phyloP scores from a whole-genome alignment of 1,284 basidiomycete species.

The Cystobasidium sp. region DNA sequence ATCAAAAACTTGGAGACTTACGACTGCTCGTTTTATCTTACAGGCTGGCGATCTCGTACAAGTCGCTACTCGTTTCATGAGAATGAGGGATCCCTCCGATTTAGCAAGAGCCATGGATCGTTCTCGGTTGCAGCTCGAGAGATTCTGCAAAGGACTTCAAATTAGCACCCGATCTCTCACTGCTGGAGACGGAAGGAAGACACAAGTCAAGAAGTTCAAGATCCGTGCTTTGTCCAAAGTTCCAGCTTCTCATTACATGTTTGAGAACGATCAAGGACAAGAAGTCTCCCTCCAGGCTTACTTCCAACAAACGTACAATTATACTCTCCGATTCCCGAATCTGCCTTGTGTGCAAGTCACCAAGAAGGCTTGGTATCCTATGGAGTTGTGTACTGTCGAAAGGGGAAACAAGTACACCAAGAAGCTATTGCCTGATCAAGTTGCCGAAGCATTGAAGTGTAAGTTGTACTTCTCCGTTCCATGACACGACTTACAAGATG shows the following conservation, averaged over 20 bases:
- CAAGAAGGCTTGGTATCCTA: constrained; percentile 49
- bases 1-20: too few relatives aligned
- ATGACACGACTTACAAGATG: too few relatives aligned
- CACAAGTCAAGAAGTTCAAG: constrained; percentile 39
- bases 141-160: constrained; percentile 35
- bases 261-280: constrained; percentile 34
- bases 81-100: constrained; percentile 26
- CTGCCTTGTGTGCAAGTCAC: constrained; percentile 48
- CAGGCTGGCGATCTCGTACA: constrained; percentile 38
- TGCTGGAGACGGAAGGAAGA: constrained; percentile 21
- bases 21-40: too few relatives aligned
- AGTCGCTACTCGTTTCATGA: constrained; percentile 37
- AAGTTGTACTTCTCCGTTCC: too few relatives aligned
- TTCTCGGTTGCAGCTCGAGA: constrained; percentile 35
- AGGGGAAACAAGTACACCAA: constrained; percentile 45
- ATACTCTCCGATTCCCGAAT: constrained; percentile 40
- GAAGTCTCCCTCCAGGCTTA: constrained; percentile 30
- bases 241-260: constrained; percentile 21
- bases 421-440: constrained; percentile 49
- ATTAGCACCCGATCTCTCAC: constrained; percentile 30
- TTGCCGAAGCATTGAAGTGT: constrained; percentile 47
- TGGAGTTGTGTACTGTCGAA: constrained; percentile 48
- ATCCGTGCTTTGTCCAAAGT: constrained; percentile 26
- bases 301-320: constrained; percentile 40
- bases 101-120: constrained; percentile 36